Evolutionary conservation across 2,329 filamentous ascomycete genomes (phyloP).

Genomic region (Penicillium fuscoglaucum): DNA sequence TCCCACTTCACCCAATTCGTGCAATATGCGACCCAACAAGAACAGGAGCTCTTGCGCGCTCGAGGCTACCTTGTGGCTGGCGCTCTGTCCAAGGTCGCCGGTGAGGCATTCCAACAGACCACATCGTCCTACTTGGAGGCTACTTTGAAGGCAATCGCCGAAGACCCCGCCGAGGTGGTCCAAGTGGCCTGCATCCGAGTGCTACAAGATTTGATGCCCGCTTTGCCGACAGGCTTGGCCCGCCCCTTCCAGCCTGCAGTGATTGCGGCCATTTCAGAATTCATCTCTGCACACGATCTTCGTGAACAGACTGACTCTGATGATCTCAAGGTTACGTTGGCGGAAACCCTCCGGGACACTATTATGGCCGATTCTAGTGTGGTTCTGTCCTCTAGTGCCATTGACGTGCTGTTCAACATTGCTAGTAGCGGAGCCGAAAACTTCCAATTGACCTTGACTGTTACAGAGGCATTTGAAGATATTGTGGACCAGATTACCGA

Average conservation of each 20-base stretch:
- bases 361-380: slow-evolving; percentile 77
- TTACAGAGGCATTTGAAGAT: slow-evolving; percentile 89
- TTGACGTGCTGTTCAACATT: slow-evolving; percentile 81
- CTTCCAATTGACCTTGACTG: slow-evolving; percentile 84
- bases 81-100: slow-evolving; percentile 69
- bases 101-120: slow-evolving; percentile 51
- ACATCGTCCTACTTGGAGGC: slow-evolving; percentile 51
- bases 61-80: slow-evolving; percentile 86
- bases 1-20: slow-evolving; percentile 78
- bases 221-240: slow-evolving; percentile 52
- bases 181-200: slow-evolving; percentile 89
- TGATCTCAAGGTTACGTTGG: slow-evolving; percentile 85
- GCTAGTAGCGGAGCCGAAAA: slow-evolving; percentile 86
- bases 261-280: slow-evolving; percentile 64
- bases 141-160: slow-evolving; percentile 71
- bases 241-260: slow-evolving; percentile 62
- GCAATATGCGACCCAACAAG: slow-evolving; percentile 68
- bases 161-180: slow-evolving; percentile 80
- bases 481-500: slow-evolving; percentile 70
- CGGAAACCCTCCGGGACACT: slow-evolving; percentile 79
- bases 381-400: slow-evolving; percentile 68
- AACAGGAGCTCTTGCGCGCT: slow-evolving; percentile 77
- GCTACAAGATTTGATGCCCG: slow-evolving; percentile 66
- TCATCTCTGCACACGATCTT: slow-evolving; percentile 76
- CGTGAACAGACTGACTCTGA: slow-evolving; percentile 84